These are phyloP conservation scores for Apophysomyces elegans DNA, from an alignment of 371 early-diverging fungal genomes.

Conservation along the genomic window DNA sequence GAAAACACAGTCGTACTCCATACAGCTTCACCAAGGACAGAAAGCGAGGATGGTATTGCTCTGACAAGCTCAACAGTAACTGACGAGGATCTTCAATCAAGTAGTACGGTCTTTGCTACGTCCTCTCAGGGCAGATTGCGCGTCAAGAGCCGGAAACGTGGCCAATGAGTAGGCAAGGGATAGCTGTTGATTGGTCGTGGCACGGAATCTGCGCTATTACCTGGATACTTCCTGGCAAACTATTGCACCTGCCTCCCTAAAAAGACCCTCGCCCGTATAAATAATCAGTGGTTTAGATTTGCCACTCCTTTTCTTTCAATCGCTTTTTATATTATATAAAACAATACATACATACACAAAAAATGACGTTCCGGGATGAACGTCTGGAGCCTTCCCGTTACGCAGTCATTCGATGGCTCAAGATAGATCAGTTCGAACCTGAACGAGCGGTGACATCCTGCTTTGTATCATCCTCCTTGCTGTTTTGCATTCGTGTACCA, in stretches of 20 bases:
- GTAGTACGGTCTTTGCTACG: conserved; percentile 16
- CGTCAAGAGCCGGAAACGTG: conserved; percentile 19
- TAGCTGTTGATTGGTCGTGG: not conserved
- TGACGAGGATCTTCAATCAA: not conserved
- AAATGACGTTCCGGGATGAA: conserved; percentile 23
- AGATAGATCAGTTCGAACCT: conserved; percentile 55
- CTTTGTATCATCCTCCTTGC: conserved; percentile 44
- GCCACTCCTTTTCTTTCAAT: conserved; percentile 10
- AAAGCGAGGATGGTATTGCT: not conserved
- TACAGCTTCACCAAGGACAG: not conserved
- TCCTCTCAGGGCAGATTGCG: conserved; percentile 20
- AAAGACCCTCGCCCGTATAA: not conserved
- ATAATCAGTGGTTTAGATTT: not conserved
- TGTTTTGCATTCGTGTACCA: conserved; percentile 47
- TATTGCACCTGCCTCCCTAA: not conserved
- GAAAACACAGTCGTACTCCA: not conserved
- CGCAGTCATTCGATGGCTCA: conserved; percentile 47
- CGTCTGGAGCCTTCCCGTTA: conserved; percentile 26
- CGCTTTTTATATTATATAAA: no score
- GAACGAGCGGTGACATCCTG: conserved; percentile 60
- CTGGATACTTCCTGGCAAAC: no score
- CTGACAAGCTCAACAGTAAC: not conserved
- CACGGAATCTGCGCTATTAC: no score
- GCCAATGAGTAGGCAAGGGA: not conserved
- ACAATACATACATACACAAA: not conserved